Conservation (phyloP, 257 asterid genomes). For the Datura wrightii region DNA sequence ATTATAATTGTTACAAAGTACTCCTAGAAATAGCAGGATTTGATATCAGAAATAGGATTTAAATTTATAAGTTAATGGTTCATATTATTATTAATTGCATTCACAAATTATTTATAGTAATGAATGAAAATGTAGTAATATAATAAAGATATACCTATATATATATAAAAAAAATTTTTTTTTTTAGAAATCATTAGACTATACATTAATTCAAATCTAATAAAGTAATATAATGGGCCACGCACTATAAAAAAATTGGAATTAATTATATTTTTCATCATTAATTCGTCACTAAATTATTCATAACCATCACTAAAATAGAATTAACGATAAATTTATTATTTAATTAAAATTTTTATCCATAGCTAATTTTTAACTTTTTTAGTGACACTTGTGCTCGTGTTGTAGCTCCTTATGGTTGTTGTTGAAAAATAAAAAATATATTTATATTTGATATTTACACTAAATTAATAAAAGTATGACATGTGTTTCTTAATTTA, state of each 20-base stretch:
- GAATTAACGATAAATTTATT: not conserved
- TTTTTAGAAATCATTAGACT: not conserved
- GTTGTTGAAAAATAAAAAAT: not conserved
- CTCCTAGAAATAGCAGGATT: not conserved
- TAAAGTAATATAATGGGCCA: not conserved
- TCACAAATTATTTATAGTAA: not conserved
- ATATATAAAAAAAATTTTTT: not conserved
- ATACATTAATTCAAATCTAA: not conserved
- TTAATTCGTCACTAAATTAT: not conserved
- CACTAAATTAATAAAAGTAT: not conserved
- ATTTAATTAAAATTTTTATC: too few species aligned
- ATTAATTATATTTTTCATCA: not conserved
- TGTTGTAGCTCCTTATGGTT: too few species aligned
- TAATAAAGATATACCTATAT: not conserved
- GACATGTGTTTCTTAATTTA: not conserved
- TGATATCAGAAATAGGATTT: not conserved
- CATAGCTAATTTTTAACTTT: too few species aligned
- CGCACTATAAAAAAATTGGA: not conserved
- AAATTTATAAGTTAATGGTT: not conserved
- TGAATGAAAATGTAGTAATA: not conserved
- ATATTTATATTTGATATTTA: not conserved
- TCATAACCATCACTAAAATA: not conserved
- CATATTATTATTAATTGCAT: slow-evolving; percentile 3
- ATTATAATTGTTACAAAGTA: not conserved
- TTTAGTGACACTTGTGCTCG: too few species aligned